A percentile compares a stretch with the other conserved stretches of the same genome.
phyloP scores from a whole-genome alignment of 148 eudicot genomes.

The Heliosperma pusillum region DNA sequence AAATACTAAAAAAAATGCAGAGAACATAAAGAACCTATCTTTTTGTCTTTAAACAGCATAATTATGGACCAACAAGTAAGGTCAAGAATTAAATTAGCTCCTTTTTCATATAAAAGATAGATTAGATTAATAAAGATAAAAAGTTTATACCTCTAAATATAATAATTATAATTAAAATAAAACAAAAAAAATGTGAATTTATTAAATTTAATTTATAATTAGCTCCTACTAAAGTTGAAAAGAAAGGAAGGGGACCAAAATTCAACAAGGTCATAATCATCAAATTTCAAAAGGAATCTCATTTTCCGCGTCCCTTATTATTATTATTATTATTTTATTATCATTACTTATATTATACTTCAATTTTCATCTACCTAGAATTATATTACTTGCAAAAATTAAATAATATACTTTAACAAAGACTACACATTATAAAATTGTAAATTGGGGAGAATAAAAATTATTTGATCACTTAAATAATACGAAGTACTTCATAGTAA shows the following conservation, averaged over 20 bases:
- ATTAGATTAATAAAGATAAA: conserved; percentile 8
- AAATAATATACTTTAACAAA: conserved; percentile 10
- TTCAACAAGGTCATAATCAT: conserved; percentile 34
- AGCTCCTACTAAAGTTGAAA: conserved; percentile 19
- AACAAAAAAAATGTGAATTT: not conserved
- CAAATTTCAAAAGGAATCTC: not conserved
- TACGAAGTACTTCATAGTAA: too few relatives aligned
- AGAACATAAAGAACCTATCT: not conserved
- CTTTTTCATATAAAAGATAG: conserved; percentile 30
- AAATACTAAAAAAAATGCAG: not conserved
- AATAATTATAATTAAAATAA: not conserved
- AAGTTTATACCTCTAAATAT: not conserved
- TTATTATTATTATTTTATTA: conserved; percentile 1
- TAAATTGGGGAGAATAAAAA: not conserved
- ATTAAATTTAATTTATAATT: conserved; percentile 2
- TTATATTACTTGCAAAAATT: conserved; percentile 18
- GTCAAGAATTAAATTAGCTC: conserved; percentile 24
- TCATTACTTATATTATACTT: conserved; percentile 1
- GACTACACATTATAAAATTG: not conserved
- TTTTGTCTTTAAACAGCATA: conserved; percentile 12
- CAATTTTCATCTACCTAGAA: conserved; percentile 1
- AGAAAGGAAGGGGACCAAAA: conserved; percentile 19
- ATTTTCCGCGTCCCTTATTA: conserved; percentile 10
- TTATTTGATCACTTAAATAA: not conserved
- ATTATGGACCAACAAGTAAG: conserved; percentile 23